phyloP scores from a whole-genome alignment of 2,329 filamentous ascomycete genomes.

The Trichophyton verrucosum region DNA sequence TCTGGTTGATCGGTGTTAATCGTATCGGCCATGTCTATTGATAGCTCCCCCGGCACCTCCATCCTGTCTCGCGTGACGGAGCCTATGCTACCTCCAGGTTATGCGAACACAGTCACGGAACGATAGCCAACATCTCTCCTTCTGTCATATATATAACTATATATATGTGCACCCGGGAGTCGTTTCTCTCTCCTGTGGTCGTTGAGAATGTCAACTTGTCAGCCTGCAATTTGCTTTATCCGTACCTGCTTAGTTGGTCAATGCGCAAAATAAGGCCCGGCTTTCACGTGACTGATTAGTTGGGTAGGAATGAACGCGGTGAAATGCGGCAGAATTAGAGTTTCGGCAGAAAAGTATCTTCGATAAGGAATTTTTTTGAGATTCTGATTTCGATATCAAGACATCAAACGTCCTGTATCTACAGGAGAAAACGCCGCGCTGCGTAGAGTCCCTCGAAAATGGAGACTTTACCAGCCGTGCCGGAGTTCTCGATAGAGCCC shows the following conservation, averaged over 20 bases:
- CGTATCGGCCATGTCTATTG: conserved; percentile 15
- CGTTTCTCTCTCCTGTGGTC: too few species aligned
- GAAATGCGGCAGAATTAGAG: neutral
- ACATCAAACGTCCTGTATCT: conserved; percentile 5
- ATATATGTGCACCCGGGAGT: too few species aligned
- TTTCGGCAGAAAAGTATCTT: conserved; percentile 10
- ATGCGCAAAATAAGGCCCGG: neutral
- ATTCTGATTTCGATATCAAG: neutral
- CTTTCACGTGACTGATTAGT: neutral
- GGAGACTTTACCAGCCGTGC: conserved; percentile 27
- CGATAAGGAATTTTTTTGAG: conserved; percentile 10
- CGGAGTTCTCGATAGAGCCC: conserved; percentile 44
- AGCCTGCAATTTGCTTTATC: too few species aligned
- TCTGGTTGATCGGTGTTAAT: conserved; percentile 14
- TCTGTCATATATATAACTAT: neutral
- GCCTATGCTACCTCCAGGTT: neutral
- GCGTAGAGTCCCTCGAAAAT: conserved; percentile 15
- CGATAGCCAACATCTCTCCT: neutral
- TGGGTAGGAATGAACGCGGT: neutral
- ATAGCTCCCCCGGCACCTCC: conserved; percentile 12
- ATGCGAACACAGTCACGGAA: neutral
- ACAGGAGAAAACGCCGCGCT: neutral
- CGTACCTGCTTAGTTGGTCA: neutral
- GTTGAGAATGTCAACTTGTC: too few species aligned
- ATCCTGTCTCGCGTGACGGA: neutral